These are phyloP conservation scores for Teunomyces aglyptinius DNA, from an alignment of 805 yeast genomes.

Conservation along the genomic window DNA sequence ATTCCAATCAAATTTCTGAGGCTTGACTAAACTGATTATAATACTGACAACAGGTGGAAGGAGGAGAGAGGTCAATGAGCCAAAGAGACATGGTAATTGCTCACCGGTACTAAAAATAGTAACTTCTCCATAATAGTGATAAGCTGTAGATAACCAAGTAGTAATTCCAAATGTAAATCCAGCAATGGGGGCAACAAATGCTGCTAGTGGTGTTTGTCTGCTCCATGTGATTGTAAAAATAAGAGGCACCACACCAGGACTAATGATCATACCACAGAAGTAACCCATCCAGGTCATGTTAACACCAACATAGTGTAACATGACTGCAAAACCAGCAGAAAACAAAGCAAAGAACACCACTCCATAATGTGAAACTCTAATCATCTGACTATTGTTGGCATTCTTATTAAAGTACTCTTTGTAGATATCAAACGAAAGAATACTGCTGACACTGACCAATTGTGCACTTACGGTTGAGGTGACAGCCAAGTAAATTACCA, in stretches of 20 bases:
- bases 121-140: slow-evolving; percentile 1
- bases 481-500: slow-evolving; percentile 5
- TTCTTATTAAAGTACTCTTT: slow-evolving; percentile 6
- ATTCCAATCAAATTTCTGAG: slow-evolving; percentile 30
- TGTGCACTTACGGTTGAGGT: slow-evolving; percentile 7
- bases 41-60: slow-evolving; percentile 22
- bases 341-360: slow-evolving; percentile 27
- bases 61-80: background rate
- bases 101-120: slow-evolving; percentile 1
- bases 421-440: slow-evolving; percentile 6
- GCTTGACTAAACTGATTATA: slow-evolving; percentile 24
- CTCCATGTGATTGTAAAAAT: slow-evolving; percentile 5
- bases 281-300: slow-evolving; percentile 14
- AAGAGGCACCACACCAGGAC: slow-evolving; percentile 6
- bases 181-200: slow-evolving; percentile 1
- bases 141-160: slow-evolving; percentile 3
- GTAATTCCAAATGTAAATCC: slow-evolving; percentile 3
- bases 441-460: slow-evolving; percentile 3
- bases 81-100: slow-evolving; percentile 6
- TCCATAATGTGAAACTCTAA: slow-evolving; percentile 4
- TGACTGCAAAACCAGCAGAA: slow-evolving; percentile 38
- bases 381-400: slow-evolving; percentile 6
- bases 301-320: slow-evolving; percentile 27
- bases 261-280: slow-evolving; percentile 5
- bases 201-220: slow-evolving; percentile 5